Base-by-base conservation (phyloP, 148 eudicot species). In the Cornus controversa region DNA sequence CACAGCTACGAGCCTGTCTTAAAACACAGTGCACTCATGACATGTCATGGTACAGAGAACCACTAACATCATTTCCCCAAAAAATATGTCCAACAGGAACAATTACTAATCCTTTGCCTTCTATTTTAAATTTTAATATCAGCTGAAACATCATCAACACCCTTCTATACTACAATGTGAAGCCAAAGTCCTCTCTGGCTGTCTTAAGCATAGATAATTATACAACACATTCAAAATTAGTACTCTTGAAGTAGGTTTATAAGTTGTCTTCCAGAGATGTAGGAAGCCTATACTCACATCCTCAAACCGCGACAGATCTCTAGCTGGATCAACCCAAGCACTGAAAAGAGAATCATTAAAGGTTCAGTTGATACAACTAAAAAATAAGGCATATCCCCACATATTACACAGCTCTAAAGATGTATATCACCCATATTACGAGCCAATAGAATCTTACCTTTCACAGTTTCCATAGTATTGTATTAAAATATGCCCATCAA, bases 241-340 rank as follows among this genome's bases (percentile, higher is more conserved):
- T 7, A 58, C 45, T 42, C 20, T 24, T 9, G 18, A 60, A 57
- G 13, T 7, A 60, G 15, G 34, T 8, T 22, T 66, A 50, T 68
- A 37, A 67, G 26, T 58, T 5, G 40, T 40, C 64, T 4, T 68
- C 40, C 15, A 57, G 50, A 71, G 40, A 37, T 70, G 62, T 29
- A 60, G 29, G 53, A 37, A 65, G 78, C 23, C 60, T 74, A 54
- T 47, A 70, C 53, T 75, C 66, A 66, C 79, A 60, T 79, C 73
- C 73, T 66, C 66, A 42, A 79, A 78, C 66, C 42, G 69, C 70
- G 82, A 79, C 40, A 79, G 73, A 40, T 70, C 69, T 36, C 63
- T 71, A 66, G 79, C 64, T 70, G 82, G 79, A 79, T 75, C 79
- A 69, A 79, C 72, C 81, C 79, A 78, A 78, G 71, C 81, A 70